Percentiles rank a stretch among this genome's conserved stretches.
These are phyloP conservation scores for Jimgerdemannia flammicorona DNA, from an alignment of 192 early-diverging fungal species.

Conservation along the genomic window DNA sequence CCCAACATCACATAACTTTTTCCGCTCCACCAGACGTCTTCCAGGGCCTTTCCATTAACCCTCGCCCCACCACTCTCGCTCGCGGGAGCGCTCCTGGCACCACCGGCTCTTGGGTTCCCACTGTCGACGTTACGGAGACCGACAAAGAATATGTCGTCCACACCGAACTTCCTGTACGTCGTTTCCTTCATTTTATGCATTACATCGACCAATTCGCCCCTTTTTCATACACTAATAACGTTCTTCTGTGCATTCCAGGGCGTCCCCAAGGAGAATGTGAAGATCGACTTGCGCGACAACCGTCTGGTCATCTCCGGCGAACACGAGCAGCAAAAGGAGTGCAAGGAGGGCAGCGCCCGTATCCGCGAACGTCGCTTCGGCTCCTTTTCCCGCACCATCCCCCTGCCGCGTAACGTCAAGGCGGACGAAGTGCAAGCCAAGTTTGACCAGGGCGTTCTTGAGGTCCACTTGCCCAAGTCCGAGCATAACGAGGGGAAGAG, in stretches of 20 bases:
- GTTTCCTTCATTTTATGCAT: too few relatives aligned
- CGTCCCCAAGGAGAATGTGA: constrained; percentile 51
- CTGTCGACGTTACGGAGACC: constrained; percentile 44
- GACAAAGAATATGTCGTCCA: constrained; percentile 42
- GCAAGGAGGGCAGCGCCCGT: constrained; percentile 36
- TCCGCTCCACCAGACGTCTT: constrained; percentile 12
- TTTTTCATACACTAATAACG: too few relatives aligned
- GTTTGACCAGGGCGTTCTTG: constrained; percentile 51
- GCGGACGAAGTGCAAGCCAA: constrained; percentile 45
- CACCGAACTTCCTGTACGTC: constrained; percentile 42
- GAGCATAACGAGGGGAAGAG: constrained; percentile 26
- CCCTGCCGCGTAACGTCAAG: constrained; percentile 43
- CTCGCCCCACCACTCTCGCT: neutral
- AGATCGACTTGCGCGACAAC: constrained; percentile 43
- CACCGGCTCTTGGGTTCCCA: constrained; percentile 14
- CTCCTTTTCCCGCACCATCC: constrained; percentile 38
- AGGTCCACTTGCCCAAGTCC: constrained; percentile 39
- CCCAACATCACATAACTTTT: neutral
- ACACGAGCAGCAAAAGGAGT: constrained; percentile 11
- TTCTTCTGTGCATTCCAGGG: constrained; percentile 13
- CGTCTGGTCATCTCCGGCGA: constrained; percentile 43
- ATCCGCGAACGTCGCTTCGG: constrained; percentile 50
- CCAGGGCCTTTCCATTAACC: constrained; percentile 3
- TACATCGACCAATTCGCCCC: too few relatives aligned
- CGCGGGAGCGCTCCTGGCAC: neutral